Evolutionary conservation across 2,329 filamentous ascomycete species (phyloP), one percentile per base, ranked within the genome.

Genomic region (Diplocarpon mali): DNA sequence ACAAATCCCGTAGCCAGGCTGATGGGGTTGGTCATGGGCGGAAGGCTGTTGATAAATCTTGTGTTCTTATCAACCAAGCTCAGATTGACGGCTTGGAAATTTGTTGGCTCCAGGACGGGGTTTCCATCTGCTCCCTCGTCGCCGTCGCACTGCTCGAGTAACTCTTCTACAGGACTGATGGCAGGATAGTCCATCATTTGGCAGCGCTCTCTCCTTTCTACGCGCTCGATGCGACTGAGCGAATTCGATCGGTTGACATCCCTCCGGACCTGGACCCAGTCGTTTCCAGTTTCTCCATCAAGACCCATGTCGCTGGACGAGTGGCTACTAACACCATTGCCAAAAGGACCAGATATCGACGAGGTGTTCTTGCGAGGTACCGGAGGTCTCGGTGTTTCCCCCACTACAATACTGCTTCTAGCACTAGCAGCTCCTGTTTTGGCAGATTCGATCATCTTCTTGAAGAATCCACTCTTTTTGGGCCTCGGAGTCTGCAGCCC

Each of bases 231-330:
- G 49, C 80, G 82, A 64, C 89, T 95, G 31, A 95, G 71, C 0
- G 90, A 92, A 60, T 95, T 96, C 3, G 90, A 94, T 30, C 92
- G 78, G 63, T 98, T 96, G 38, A 98, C 83, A 64, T 98, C 93
- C 37, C 92, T 79, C 30, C 92, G 83, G 16, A 96, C 88, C 62
- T 96, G 89, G n/a, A 98, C 88, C 89, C 92, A 98, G 62, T 96
- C 90, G 12, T 85, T 74, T 1, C 71, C 68, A 20, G 62, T 54
- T 27, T 51, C 60, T 46, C 64, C 69, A 55, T 67, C 73, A 6
- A 83, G 64, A 2, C 83, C 86, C 73, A 83, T 83, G 14, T 93
- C 87, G 45, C 76, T 73, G 12, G 78, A 74, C 4, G 73, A 66
- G 50, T 78, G 75, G 37, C 42, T 42, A 20, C 31, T 41, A 16